These are phyloP conservation scores for Cladophialophora chaetospira DNA, from an alignment of 2,329 filamentous ascomycete genomes.

Conservation along the genomic window DNA sequence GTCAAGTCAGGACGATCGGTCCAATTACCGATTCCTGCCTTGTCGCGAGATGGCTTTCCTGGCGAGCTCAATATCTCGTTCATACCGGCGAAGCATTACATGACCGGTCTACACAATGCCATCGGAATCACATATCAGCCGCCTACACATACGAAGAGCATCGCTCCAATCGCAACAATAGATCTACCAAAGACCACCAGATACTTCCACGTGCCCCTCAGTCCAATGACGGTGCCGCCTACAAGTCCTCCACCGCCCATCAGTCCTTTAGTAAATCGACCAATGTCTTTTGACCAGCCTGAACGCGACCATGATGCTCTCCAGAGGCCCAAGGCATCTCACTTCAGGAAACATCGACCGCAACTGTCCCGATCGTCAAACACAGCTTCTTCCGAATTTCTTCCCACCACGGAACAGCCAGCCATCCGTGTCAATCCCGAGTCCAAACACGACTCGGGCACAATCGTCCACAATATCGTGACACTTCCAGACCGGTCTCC, in stretches of 20 bases:
- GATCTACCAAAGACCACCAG: constrained; percentile 30
- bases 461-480: constrained; percentile 13
- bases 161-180: constrained; percentile 28
- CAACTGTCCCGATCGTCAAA: constrained; percentile 26
- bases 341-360: constrained; percentile 21
- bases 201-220: constrained; percentile 32
- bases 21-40: constrained; percentile 57
- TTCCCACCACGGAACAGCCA: constrained; percentile 14
- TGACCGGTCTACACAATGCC: constrained; percentile 65
- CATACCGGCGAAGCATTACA: constrained; percentile 62
- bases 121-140: constrained; percentile 72
- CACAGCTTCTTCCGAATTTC: constrained; percentile 25
- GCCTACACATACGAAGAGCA: constrained; percentile 41
- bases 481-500: constrained; percentile 16
- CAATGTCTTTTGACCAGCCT: constrained; percentile 21
- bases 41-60: constrained; percentile 53
- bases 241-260: constrained; percentile 25
- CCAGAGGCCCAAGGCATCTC: neutral
- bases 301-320: neutral
- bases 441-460: constrained; percentile 1
- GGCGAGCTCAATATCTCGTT: constrained; percentile 74
- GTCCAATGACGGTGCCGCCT: constrained; percentile 27
- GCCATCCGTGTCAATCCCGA: constrained; percentile 3
- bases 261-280: constrained; percentile 11
- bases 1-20: constrained; percentile 44